phyloP scores from a whole-genome alignment of 768 basidiomycete genomes.

The Heimioporus sp. region DNA sequence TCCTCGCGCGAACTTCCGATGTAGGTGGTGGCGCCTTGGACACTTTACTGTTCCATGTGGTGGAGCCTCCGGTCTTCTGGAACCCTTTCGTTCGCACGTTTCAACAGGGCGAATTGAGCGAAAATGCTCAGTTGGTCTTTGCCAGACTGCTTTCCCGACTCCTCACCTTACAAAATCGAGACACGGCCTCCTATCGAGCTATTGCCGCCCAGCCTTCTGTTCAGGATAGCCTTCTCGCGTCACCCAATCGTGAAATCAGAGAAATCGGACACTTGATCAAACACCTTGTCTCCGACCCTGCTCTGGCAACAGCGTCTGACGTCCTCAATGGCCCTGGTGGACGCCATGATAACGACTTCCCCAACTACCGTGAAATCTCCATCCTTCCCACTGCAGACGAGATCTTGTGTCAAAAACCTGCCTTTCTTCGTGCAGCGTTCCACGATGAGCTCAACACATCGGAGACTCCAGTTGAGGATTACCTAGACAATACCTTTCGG shows the following conservation, averaged over 20 bases:
- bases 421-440: constrained; percentile 49
- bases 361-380: constrained; percentile 52
- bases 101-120: constrained; percentile 28
- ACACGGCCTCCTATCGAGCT: constrained; percentile 36
- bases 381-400: constrained; percentile 66
- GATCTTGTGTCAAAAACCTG: constrained; percentile 39
- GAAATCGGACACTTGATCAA: constrained; percentile 40
- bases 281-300: constrained; percentile 31
- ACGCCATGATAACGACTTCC: constrained; percentile 67
- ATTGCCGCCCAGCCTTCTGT: constrained; percentile 32
- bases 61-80: constrained; percentile 56
- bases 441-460: constrained; percentile 14
- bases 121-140: constrained; percentile 39
- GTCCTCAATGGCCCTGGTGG: constrained; percentile 47
- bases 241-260: constrained; percentile 23
- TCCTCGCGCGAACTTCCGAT: constrained; percentile 34
- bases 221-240: constrained; percentile 23
- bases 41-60: constrained; percentile 39
- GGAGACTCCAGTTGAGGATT: constrained; percentile 35
- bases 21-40: constrained; percentile 43
- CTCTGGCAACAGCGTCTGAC: constrained; percentile 12
- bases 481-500: constrained; percentile 66
- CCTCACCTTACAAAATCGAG: constrained; percentile 33
- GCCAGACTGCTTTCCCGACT: constrained; percentile 50
- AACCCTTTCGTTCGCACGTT: constrained; percentile 33